Percentiles rank a stretch among this genome's conserved stretches.
Conservation (phyloP, 2,329 filamentous ascomycete species). For the Neofusicoccum sp. region DNA sequence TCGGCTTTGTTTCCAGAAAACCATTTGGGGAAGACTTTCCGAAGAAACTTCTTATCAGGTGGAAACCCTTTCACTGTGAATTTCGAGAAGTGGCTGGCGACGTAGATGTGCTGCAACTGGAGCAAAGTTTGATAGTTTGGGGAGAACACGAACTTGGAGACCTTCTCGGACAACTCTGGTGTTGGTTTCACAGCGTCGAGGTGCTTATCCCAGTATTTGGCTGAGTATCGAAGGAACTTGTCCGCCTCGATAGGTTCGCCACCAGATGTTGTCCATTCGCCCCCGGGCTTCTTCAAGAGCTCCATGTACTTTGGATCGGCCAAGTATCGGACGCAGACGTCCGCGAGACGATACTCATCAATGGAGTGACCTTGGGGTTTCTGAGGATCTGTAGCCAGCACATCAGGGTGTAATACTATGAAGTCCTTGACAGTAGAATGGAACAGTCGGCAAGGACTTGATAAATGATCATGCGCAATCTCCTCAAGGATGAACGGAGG, state of each 20-base stretch:
- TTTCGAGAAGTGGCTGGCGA: slow-evolving; percentile 2
- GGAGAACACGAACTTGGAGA: slow-evolving; percentile 19
- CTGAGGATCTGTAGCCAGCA: background rate
- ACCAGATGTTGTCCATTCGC: background rate
- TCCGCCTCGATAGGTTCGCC: slow-evolving; percentile 13
- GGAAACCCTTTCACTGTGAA: background rate
- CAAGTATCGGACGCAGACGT: background rate
- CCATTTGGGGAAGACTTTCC: background rate
- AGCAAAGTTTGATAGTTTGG: slow-evolving; percentile 21
- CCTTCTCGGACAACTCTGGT: slow-evolving; percentile 7
- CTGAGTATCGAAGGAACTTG: slow-evolving; percentile 21
- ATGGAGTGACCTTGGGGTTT: background rate
- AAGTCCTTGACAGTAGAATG: background rate
- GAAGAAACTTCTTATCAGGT: background rate
- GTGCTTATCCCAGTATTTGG: slow-evolving; percentile 26
- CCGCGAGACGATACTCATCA: background rate
- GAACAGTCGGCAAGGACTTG: background rate
- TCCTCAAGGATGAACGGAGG: background rate
- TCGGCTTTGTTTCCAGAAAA: background rate
- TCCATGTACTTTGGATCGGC: background rate
- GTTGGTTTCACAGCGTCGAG: slow-evolving; percentile 20
- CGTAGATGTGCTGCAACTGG: slow-evolving; percentile 19
- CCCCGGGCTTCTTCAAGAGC: background rate
- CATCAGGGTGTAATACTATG: background rate
- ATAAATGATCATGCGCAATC: background rate